Percentiles rank a stretch among this genome's conserved stretches.
Evolutionary conservation across 2,329 filamentous ascomycete genomes (phyloP).

Genomic region (Fusarium sp.): DNA sequence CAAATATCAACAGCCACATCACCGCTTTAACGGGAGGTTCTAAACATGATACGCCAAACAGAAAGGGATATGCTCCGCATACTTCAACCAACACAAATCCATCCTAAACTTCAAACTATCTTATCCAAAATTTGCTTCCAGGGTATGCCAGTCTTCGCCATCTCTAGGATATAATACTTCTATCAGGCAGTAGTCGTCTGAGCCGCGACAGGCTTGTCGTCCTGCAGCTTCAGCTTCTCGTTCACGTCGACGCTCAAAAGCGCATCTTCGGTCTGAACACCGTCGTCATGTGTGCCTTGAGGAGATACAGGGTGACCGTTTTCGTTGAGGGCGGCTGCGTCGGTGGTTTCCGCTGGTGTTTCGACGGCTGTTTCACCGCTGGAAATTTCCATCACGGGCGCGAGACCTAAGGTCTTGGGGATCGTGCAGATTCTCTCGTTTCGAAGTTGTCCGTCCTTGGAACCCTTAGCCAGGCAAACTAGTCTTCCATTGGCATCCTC

Average conservation of each 20-base stretch:
- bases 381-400: constrained; percentile 13
- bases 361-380: not conserved
- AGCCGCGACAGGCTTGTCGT: constrained; percentile 24
- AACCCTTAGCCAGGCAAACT: constrained; percentile 64
- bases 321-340: not conserved
- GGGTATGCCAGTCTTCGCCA: constrained; percentile 27
- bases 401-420: constrained; percentile 50
- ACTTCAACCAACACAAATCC: not conserved
- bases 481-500: constrained; percentile 56
- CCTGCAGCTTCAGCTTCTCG: constrained; percentile 47
- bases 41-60: constrained; percentile 14
- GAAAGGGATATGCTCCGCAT: constrained; percentile 10
- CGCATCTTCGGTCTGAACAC: constrained; percentile 42
- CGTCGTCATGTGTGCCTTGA: constrained; percentile 45
- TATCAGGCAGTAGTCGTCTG: constrained; percentile 23
- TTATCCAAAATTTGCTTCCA: not conserved
- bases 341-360: not conserved
- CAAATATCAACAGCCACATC: not conserved
- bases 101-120: not conserved
- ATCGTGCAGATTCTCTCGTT: constrained; percentile 62
- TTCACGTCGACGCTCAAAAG: constrained; percentile 43
- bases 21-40: constrained; percentile 7
- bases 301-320: constrained; percentile 17
- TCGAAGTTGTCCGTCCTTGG: constrained; percentile 55
- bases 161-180: constrained; percentile 17